phyloP scores from a whole-genome alignment of 257 asterid genomes.

The Nicotiana knightiana region DNA sequence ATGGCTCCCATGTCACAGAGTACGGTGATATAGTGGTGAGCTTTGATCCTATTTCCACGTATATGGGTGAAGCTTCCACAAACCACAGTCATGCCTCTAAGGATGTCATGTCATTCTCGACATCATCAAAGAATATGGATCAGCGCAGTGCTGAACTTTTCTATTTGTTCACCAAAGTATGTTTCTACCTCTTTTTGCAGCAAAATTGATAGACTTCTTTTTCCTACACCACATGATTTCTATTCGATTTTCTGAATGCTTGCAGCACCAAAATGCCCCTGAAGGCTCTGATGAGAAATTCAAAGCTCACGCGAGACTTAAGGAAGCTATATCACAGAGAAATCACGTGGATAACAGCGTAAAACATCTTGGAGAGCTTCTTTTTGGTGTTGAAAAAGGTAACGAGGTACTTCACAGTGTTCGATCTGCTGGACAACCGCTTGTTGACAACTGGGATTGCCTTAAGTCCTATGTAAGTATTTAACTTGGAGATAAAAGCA shows the following conservation, averaged over 20 bases:
- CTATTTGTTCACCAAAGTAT: constrained; percentile 84
- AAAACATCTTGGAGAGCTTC: constrained; percentile 59
- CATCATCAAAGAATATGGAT: constrained; percentile 46
- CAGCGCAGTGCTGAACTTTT: constrained; percentile 84
- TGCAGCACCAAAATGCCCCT: constrained; percentile 57
- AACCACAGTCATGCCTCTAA: background rate
- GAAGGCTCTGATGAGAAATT: constrained; percentile 65
- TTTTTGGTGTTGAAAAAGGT: constrained; percentile 73
- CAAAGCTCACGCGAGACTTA: constrained; percentile 71
- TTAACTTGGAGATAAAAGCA: background rate
- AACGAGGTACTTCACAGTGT: constrained; percentile 40
- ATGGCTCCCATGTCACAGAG: background rate
- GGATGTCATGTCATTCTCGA: constrained; percentile 46
- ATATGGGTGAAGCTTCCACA: background rate
- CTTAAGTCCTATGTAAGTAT: constrained; percentile 70
- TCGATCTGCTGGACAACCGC: constrained; percentile 59
- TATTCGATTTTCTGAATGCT: background rate
- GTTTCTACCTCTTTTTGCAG: background rate
- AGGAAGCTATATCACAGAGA: constrained; percentile 66
- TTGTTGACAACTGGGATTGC: constrained; percentile 37
- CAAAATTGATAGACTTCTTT: background rate
- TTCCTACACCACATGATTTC: background rate
- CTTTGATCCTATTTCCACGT: background rate
- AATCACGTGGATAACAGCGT: constrained; percentile 64
- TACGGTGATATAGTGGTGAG: background rate